Conservation (phyloP, 139 green algal species). For the Chlamydomonas schloesseri region DNA sequence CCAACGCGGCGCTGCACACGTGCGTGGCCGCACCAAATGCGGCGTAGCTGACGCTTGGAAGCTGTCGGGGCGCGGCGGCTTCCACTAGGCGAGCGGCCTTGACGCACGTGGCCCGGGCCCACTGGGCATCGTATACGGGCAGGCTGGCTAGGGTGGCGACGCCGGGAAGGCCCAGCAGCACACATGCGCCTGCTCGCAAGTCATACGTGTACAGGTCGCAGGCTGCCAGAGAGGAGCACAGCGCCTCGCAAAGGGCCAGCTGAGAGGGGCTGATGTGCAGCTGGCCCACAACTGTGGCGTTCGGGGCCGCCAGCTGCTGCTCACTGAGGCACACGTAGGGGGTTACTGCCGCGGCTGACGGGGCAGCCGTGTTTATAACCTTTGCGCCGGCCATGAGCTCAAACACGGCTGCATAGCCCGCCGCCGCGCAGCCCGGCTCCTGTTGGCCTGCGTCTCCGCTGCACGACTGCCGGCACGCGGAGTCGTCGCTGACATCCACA, state of each 20-base stretch:
- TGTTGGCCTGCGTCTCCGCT: no score
- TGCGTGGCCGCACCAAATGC: no score
- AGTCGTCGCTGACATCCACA: neutral
- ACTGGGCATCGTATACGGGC: neutral
- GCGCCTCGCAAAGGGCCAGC: neutral
- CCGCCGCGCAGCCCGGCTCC: no score
- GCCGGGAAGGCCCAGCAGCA: neutral
- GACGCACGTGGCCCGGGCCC: neutral
- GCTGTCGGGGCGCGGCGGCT: neutral
- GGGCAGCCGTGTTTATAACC: no score
- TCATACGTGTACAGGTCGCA: slow-evolving; percentile 12
- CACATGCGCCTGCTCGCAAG: neutral
- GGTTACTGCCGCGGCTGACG: no score
- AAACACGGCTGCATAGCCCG: neutral
- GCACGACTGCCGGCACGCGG: neutral
- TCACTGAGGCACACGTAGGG: neutral
- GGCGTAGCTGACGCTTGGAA: neutral
- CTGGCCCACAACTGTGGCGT: neutral
- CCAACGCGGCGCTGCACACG: neutral
- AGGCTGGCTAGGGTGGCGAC: neutral
- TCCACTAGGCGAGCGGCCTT: neutral
- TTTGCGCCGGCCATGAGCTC: neutral
- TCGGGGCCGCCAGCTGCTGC: neutral
- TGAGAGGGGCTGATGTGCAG: neutral
- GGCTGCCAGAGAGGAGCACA: neutral